These are phyloP conservation scores for Talaromyces borbonicus DNA, from an alignment of 495 filamentous ascomycete species.

Conservation along the genomic window DNA sequence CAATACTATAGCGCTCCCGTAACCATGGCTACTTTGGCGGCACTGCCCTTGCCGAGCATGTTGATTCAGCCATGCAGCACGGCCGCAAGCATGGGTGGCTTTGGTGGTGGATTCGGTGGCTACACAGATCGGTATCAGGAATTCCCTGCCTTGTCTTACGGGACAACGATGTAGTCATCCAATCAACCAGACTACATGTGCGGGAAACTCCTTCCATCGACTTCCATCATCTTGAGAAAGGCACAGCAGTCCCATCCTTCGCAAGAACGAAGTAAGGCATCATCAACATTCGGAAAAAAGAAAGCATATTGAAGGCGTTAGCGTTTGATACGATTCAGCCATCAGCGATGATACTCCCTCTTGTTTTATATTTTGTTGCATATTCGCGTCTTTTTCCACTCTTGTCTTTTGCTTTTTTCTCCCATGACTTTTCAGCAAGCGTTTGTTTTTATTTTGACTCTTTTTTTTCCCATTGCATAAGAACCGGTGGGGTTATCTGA, in stretches of 20 bases:
- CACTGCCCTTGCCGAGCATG: slow-evolving; percentile 83
- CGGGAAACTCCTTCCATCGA: slow-evolving; percentile 9
- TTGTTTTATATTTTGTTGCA: slow-evolving; percentile 28
- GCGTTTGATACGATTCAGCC: slow-evolving; percentile 27
- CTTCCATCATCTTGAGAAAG: slow-evolving; percentile 9
- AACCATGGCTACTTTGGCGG: slow-evolving; percentile 48
- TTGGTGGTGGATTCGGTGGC: slow-evolving; percentile 49
- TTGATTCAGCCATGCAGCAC: slow-evolving; percentile 74
- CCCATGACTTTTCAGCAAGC: slow-evolving; percentile 27
- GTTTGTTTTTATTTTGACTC: slow-evolving; percentile 14
- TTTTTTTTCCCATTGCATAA: slow-evolving; percentile 30
- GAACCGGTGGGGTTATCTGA: slow-evolving; percentile 45
- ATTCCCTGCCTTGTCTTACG: slow-evolving; percentile 43
- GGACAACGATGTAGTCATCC: slow-evolving; percentile 41
- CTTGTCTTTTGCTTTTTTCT: slow-evolving; percentile 19
- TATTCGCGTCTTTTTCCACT: slow-evolving; percentile 28
- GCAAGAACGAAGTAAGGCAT: too few relatives aligned
- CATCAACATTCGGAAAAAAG: slow-evolving; percentile 20
- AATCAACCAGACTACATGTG: background rate
- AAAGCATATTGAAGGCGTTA: slow-evolving; percentile 44
- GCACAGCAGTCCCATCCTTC: slow-evolving; percentile 23
- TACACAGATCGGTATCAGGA: slow-evolving; percentile 41
- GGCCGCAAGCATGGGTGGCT: slow-evolving; percentile 54
- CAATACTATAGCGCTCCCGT: slow-evolving; percentile 60
- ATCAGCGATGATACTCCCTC: slow-evolving; percentile 42